Conservation (phyloP, 345 rosid species). For the Eucalyptus camaldulensis region DNA sequence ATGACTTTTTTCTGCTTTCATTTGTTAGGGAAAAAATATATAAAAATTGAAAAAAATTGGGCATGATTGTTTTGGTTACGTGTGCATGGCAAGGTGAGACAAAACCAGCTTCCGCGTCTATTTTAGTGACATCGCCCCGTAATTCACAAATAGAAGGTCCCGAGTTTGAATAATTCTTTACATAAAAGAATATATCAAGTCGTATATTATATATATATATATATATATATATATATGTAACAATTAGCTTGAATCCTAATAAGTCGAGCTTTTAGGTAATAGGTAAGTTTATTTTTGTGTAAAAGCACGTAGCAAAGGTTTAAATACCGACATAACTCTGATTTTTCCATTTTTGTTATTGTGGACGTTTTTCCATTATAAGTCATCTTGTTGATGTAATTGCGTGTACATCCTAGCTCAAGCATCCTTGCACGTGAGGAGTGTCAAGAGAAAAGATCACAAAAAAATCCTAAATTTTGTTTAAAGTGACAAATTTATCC, state of each 20-base stretch:
- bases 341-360: not conserved
- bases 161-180: not conserved
- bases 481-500: no score
- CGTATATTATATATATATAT: no score
- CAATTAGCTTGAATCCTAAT: not conserved
- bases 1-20: not conserved
- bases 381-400: not conserved
- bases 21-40: not conserved
- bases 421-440: rapidly evolving
- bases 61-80: not conserved
- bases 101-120: not conserved
- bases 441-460: no score
- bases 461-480: no score
- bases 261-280: not conserved
- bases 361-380: not conserved
- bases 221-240: no score
- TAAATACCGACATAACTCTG: rapidly evolving
- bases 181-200: rapidly evolving
- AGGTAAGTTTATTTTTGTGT: not conserved
- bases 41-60: not conserved
- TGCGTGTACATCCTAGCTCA: rapidly evolving
- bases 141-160: not conserved
- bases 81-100: not conserved
- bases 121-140: rapidly evolving
- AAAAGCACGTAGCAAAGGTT: not conserved